Conservation (phyloP, 495 filamentous ascomycete genomes). For the Podospora pseudopauciseta region DNA sequence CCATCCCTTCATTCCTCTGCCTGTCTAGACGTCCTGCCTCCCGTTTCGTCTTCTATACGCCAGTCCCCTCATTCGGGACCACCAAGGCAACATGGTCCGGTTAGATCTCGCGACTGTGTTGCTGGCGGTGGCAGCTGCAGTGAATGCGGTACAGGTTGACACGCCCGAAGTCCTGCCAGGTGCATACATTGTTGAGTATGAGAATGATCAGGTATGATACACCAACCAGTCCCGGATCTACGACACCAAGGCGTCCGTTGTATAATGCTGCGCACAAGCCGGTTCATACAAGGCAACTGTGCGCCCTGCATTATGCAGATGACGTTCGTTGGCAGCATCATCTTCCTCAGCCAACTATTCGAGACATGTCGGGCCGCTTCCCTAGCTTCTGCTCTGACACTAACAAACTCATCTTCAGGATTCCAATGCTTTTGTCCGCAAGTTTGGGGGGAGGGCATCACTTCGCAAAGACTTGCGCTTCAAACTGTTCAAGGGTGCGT, state of each 20-base stretch:
- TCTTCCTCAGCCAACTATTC: background rate
- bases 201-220: constrained; percentile 39
- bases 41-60: background rate
- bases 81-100: constrained; percentile 26
- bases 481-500: constrained; percentile 48
- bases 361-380: constrained; percentile 14
- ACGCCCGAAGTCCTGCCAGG: constrained; percentile 35
- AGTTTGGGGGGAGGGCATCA: constrained; percentile 37
- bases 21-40: background rate
- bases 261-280: background rate
- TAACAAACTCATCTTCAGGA: constrained; percentile 29
- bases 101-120: constrained; percentile 29
- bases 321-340: background rate
- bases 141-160: constrained; percentile 24
- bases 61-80: background rate
- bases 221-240: background rate
- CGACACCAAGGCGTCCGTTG: background rate
- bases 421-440: constrained; percentile 35
- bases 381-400: constrained; percentile 1
- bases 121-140: constrained; percentile 33
- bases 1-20: constrained; percentile 11
- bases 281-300: background rate
- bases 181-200: constrained; percentile 50
- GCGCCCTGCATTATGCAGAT: background rate
- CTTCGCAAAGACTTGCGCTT: constrained; percentile 45